Percentiles rank a stretch among this genome's conserved stretches.
These are phyloP conservation scores for Rosa multiflora DNA, from an alignment of 306 rosid genomes.

Conservation along the genomic window DNA sequence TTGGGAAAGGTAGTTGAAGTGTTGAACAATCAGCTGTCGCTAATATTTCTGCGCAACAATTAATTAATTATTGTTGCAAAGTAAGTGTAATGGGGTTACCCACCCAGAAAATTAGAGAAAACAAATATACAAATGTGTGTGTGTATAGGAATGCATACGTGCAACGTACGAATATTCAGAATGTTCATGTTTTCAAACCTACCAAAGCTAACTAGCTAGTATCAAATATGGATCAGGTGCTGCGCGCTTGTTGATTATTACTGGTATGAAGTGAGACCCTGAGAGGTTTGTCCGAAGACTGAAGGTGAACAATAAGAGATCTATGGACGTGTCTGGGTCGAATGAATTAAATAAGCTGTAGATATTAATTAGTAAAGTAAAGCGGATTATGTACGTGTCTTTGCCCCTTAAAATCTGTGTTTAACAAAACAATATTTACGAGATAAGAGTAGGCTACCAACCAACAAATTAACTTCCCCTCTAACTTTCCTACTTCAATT, in stretches of 20 bases:
- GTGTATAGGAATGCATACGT: not conserved
- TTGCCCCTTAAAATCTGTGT: slow-evolving; percentile 6
- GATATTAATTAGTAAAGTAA: not conserved
- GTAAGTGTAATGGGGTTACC: slow-evolving; percentile 7
- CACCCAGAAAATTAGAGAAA: not conserved
- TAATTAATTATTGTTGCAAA: not conserved
- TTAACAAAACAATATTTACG: slow-evolving; percentile 25
- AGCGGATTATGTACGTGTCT: not conserved
- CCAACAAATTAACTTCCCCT: slow-evolving; percentile 48
- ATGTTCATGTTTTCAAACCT: slow-evolving; percentile 1
- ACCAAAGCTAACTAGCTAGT: not conserved
- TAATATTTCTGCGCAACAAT: not conserved
- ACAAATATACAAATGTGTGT: not conserved
- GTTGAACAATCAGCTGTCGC: slow-evolving; percentile 1
- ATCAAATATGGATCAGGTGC: not conserved
- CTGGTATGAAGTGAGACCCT: too few species aligned
- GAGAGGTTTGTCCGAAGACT: not conserved
- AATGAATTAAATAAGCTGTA: not conserved
- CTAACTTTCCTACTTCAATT: slow-evolving; percentile 38
- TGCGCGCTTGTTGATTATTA: not conserved
- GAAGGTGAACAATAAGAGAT: not conserved
- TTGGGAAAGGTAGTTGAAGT: slow-evolving; percentile 13
- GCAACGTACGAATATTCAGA: not conserved
- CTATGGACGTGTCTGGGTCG: not conserved
- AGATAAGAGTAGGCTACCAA: slow-evolving; percentile 72